phyloP scores from a whole-genome alignment of 192 early-diverging fungal genomes.

The Backusella luteola region DNA sequence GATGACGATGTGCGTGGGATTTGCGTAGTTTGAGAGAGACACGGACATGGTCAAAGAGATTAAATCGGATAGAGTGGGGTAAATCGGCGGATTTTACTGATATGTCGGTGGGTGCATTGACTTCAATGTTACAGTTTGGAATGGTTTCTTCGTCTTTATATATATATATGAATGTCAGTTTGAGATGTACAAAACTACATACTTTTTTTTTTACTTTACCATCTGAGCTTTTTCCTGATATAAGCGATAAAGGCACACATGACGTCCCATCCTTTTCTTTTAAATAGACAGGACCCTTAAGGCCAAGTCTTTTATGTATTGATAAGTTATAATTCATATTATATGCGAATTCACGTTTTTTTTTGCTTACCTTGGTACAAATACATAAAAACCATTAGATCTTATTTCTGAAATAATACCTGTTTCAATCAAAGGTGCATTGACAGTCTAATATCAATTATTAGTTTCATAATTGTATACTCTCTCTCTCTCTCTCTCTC shows the following conservation, averaged over 20 bases:
- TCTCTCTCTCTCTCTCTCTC: background rate
- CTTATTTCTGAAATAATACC: constrained; percentile 74
- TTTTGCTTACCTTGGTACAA: constrained; percentile 41
- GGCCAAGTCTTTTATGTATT: constrained; percentile 49
- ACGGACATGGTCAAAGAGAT: constrained; percentile 63
- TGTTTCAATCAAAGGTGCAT: constrained; percentile 48
- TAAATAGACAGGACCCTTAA: constrained; percentile 70
- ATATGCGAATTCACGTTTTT: background rate
- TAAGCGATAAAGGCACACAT: constrained; percentile 55
- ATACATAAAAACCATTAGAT: constrained; percentile 64
- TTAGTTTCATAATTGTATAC: background rate
- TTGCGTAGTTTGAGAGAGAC: constrained; percentile 57
- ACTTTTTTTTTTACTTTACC: constrained; percentile 12
- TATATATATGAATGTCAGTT: constrained; percentile 2
- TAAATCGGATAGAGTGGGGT: constrained; percentile 44
- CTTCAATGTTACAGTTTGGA: constrained; percentile 39
- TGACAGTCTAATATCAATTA: constrained; percentile 4
- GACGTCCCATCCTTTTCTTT: constrained; percentile 55
- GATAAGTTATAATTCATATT: background rate
- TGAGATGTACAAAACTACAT: background rate
- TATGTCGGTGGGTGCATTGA: constrained; percentile 51
- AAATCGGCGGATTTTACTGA: constrained; percentile 35
- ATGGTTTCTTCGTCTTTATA: constrained; percentile 25
- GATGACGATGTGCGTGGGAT: constrained; percentile 59
- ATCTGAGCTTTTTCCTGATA: constrained; percentile 46